Evolutionary conservation across 768 basidiomycete species (phyloP), one percentile per base, ranked within the genome.

Genomic region (Amanita phalloides): DNA sequence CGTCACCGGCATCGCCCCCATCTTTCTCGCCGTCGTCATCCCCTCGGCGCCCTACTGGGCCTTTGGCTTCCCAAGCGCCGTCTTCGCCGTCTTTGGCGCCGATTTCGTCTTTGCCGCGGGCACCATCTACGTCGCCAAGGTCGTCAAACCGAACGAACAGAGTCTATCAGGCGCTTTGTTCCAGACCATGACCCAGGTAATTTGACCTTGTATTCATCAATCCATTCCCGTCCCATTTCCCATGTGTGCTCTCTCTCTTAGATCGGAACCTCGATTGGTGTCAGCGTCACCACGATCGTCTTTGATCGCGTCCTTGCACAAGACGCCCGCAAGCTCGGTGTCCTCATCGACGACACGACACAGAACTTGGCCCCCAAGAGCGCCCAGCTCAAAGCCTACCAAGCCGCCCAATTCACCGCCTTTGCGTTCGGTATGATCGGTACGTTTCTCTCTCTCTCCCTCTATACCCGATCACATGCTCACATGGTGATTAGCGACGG

Each of bases 91-190:
- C 11, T 73, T 87, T 44, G 89, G 89, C 17, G 86, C 80, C 1
- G 89, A 90, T 59, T 86, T 90, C 55, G 79, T 86, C 2, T 90
- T 80, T 58, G 69, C 88, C 0, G 67, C 79, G 0, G 89, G 88
- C 2, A 84, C 84, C 4, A 66, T 90, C 13, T 90, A 84, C 57
- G 76, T 88, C 39, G 83, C 86, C 3, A 84, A 82, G 58, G 71
- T 84, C 8, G 73, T 79, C 1, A 62, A 74, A 1, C 79, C 79
- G 3, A 72, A 84, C 50, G 88, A 90, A 57, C 88, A 90, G 64
- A 82, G 80, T 63, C 70, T 90, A 3, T 79, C 82, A 4, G 87
- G 85, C 2, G 88, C 79, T 9, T 53, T 89, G 17, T 89, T 90
- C 64, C 84, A 86, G 60, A 88, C 88, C 0, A 80, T 90, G 76